Percentiles rank a stretch among this genome's conserved stretches.
Conservation (phyloP, 164 flowering plant species). For the Chimonanthus salicifolius region DNA sequence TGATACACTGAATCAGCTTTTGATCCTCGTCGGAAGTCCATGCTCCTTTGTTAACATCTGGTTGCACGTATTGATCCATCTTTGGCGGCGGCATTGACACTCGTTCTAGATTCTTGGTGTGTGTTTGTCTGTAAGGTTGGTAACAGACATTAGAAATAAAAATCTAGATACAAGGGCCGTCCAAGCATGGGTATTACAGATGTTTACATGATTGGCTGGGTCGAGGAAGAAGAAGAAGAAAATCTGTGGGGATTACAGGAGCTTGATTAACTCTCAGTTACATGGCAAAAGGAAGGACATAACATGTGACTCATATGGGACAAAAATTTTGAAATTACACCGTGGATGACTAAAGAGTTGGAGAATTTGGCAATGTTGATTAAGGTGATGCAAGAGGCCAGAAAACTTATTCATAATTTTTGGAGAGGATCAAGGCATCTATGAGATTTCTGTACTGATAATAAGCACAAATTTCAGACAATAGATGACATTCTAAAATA, state of each 20-base stretch:
- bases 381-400: too few relatives aligned
- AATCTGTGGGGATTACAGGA: background rate
- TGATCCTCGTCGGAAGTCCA: slow-evolving; percentile 31
- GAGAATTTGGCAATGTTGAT: too few relatives aligned
- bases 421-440: too few relatives aligned
- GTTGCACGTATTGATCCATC: slow-evolving; percentile 10
- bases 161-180: background rate
- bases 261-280: background rate
- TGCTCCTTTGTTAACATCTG: slow-evolving; percentile 38
- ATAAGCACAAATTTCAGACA: too few relatives aligned
- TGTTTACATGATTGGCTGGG: background rate
- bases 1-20: slow-evolving; percentile 18
- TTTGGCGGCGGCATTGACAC: background rate
- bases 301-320: too few relatives aligned
- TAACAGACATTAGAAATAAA: background rate
- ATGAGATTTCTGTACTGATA: too few relatives aligned
- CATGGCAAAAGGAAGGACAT: too few relatives aligned
- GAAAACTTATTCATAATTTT: too few relatives aligned
- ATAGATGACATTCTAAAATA: too few relatives aligned
- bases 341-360: too few relatives aligned
- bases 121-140: background rate
- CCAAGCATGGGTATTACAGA: background rate
- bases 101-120: background rate
- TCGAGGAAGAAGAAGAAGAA: too few relatives aligned
- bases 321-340: too few relatives aligned